A percentile compares a stretch with the other conserved stretches of the same genome.
Evolutionary conservation across 73 alveolate genomes (phyloP).

Genomic region (Uronychia setigera): DNA sequence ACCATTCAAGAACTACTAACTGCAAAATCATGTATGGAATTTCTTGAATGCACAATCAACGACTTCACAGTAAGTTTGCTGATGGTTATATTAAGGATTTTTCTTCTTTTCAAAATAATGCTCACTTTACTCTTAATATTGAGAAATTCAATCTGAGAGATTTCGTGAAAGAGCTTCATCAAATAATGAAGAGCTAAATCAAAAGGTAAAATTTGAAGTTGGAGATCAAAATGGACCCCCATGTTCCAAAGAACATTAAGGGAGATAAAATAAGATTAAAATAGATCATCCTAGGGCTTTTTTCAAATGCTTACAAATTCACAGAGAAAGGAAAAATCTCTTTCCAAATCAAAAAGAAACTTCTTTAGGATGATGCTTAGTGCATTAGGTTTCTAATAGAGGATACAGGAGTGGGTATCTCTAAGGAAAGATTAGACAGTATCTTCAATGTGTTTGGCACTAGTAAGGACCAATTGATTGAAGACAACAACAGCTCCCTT

Average conservation of each 20-base stretch:
- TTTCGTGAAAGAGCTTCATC: background rate
- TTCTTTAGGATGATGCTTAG: background rate
- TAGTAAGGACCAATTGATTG: background rate
- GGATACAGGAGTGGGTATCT: background rate
- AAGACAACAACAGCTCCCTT: background rate
- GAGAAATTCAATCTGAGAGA: background rate
- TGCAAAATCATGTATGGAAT: background rate
- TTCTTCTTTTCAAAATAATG: background rate
- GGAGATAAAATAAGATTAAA: background rate
- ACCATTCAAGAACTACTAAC: background rate
- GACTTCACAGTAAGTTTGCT: background rate
- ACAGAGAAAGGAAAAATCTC: background rate
- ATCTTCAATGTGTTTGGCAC: background rate
- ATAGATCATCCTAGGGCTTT: background rate
- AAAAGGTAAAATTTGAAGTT: background rate
- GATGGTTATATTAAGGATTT: background rate
- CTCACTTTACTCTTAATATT: background rate
- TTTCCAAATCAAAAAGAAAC: background rate
- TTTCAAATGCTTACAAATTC: background rate
- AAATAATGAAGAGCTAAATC: background rate
- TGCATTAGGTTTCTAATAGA: too few relatives aligned
- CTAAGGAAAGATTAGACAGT: background rate
- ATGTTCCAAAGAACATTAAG: background rate
- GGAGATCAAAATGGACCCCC: background rate
- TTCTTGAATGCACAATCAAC: background rate